Percentiles rank a stretch among this genome's conserved stretches.
Evolutionary conservation across 2,329 filamentous ascomycete species (phyloP).

Genomic region (Paecilomyces fulvus): DNA sequence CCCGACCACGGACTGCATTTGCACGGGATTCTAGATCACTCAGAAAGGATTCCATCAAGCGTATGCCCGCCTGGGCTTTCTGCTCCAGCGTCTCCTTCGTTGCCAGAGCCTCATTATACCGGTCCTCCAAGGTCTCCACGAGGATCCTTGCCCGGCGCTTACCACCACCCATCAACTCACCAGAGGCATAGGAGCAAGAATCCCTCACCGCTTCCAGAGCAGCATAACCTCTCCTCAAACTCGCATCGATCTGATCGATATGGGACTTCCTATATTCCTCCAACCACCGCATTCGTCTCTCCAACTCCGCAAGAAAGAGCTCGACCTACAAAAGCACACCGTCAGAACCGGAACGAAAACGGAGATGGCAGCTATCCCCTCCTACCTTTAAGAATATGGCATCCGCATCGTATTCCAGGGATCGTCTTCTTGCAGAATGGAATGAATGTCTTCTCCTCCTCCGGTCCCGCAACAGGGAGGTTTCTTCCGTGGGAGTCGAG

Average conservation of each 20-base stretch:
- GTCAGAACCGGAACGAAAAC: background rate
- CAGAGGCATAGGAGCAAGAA: slow-evolving; percentile 81
- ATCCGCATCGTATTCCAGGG: slow-evolving; percentile 37
- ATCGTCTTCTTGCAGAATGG: slow-evolving; percentile 33
- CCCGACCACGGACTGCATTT: slow-evolving; percentile 68
- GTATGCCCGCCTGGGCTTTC: slow-evolving; percentile 80
- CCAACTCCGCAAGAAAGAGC: slow-evolving; percentile 64
- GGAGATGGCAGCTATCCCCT: background rate
- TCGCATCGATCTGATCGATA: slow-evolving; percentile 70
- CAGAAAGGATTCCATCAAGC: slow-evolving; percentile 76
- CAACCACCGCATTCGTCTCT: slow-evolving; percentile 75
- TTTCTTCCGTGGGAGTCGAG: slow-evolving; percentile 24
- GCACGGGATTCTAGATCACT: slow-evolving; percentile 77
- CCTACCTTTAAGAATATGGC: slow-evolving; percentile 35
- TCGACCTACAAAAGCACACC: slow-evolving; percentile 27
- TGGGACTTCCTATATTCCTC: slow-evolving; percentile 80
- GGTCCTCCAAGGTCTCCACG: slow-evolving; percentile 81
- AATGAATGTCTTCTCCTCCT: slow-evolving; percentile 36
- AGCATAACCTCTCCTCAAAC: slow-evolving; percentile 74
- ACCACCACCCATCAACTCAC: slow-evolving; percentile 80
- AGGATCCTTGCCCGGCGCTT: slow-evolving; percentile 76
- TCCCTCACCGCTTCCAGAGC: slow-evolving; percentile 81
- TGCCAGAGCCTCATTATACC: slow-evolving; percentile 77
- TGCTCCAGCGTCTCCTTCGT: slow-evolving; percentile 83
- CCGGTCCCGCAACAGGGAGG: slow-evolving; percentile 28